phyloP scores from a whole-genome alignment of 441 rosid genomes.

The Euphorbia celastroides region DNA sequence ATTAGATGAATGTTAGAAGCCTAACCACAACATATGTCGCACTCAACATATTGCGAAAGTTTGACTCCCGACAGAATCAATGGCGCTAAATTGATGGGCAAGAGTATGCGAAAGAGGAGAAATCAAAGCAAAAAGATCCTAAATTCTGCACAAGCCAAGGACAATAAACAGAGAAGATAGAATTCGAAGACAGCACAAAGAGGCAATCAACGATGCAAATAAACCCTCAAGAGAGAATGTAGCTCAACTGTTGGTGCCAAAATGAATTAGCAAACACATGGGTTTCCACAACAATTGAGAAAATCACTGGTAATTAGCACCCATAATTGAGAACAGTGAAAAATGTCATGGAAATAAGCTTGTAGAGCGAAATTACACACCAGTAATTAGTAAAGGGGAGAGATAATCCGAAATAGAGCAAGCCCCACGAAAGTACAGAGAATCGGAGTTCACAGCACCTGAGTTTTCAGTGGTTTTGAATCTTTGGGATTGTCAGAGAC shows the following conservation, averaged over 20 bases:
- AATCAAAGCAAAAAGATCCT: background rate
- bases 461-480: background rate
- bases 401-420: background rate
- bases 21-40: background rate
- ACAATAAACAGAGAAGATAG: background rate
- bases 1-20: background rate
- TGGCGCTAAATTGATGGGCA: background rate
- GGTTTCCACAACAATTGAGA: background rate
- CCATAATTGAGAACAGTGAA: background rate
- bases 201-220: background rate
- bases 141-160: background rate
- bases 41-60: background rate
- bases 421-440: background rate
- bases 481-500: background rate
- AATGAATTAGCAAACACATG: slow-evolving; percentile 5
- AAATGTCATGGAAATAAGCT: background rate
- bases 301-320: background rate
- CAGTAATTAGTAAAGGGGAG: background rate
- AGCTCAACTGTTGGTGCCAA: background rate
- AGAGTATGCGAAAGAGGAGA: no score
- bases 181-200: background rate
- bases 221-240: background rate
- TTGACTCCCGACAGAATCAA: background rate
- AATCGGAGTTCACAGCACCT: background rate
- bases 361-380: background rate